phyloP scores from a whole-genome alignment of 345 rosid genomes.

The Lepidium aucheri region DNA sequence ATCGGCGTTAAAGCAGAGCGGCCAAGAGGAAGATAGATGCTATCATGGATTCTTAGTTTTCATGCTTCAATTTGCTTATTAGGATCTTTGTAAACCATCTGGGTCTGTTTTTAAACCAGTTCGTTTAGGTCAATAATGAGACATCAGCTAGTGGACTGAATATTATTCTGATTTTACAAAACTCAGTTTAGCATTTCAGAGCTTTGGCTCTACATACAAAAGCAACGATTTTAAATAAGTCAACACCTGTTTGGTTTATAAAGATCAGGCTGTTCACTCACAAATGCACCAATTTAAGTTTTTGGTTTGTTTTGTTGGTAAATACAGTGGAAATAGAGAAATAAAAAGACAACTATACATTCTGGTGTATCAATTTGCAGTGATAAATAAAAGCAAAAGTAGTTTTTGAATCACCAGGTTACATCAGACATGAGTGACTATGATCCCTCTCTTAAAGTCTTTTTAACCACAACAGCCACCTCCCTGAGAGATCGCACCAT shows the following conservation, averaged over 20 bases:
- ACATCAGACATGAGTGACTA: conserved; percentile 9
- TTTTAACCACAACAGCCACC: conserved; percentile 70
- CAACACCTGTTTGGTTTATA: conserved; percentile 22
- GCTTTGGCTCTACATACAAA: neutral
- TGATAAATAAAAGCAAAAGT: conserved; percentile 18
- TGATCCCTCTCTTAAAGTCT: neutral
- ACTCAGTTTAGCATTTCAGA: neutral
- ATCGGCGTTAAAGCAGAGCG: neutral
- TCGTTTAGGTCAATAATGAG: conserved; percentile 11
- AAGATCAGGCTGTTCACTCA: conserved; percentile 13
- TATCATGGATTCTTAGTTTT: neutral
- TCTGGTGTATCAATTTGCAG: conserved; percentile 23
- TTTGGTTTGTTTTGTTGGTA: neutral
- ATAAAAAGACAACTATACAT: conserved; percentile 19
- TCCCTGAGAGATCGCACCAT: conserved; percentile 63
- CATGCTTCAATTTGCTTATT: neutral
- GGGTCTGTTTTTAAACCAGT: neutral
- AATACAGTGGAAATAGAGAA: neutral
- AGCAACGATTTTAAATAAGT: neutral
- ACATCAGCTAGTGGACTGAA: neutral
- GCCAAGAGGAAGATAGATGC: neutral
- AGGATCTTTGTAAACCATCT: conserved; percentile 7
- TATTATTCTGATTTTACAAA: neutral
- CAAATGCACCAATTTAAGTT: conserved; percentile 2
- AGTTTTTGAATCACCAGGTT: conserved; percentile 23